Percentiles rank a stretch among this genome's conserved stretches.
Conservation (phyloP, 2,329 filamentous ascomycete species). For the Fusarium phyllophilum region DNA sequence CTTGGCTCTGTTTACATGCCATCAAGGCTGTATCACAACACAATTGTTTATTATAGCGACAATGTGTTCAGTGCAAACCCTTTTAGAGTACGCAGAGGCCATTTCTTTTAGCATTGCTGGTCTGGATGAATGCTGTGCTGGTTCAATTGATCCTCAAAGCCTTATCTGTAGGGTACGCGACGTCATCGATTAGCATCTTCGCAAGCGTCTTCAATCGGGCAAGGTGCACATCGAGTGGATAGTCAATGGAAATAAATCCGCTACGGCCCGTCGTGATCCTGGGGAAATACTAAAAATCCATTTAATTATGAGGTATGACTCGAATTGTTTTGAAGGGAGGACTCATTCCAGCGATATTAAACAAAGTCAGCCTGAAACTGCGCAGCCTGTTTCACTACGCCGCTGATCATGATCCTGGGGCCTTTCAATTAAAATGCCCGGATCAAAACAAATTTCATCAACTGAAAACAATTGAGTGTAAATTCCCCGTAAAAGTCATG, state of each 20-base stretch:
- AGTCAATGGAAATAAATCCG: neutral
- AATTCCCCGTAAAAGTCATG: neutral
- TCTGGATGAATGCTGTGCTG: too few relatives aligned
- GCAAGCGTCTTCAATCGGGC: neutral
- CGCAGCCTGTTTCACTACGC: neutral
- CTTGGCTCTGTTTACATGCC: neutral
- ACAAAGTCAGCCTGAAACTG: conserved; percentile 13
- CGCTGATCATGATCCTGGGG: neutral
- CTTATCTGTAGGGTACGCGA: neutral
- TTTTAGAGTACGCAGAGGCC: rapidly evolving
- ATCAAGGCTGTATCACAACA: neutral
- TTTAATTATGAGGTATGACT: neutral
- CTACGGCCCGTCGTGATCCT: neutral
- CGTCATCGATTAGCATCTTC: neutral
- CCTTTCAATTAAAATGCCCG: neutral
- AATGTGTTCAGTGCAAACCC: too few relatives aligned
- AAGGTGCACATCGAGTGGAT: neutral
- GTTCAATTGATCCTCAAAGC: neutral
- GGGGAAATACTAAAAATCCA: neutral
- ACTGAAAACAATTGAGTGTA: too few relatives aligned
- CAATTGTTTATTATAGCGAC: neutral
- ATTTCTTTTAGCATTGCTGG: rapidly evolving
- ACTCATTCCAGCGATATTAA: conserved; percentile 1
- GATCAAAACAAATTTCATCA: neutral
- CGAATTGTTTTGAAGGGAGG: neutral